Percentiles rank a stretch among this genome's conserved stretches.
These are phyloP conservation scores for Xerocomus brunneocitrinus DNA, from an alignment of 768 basidiomycete genomes.

Conservation along the genomic window DNA sequence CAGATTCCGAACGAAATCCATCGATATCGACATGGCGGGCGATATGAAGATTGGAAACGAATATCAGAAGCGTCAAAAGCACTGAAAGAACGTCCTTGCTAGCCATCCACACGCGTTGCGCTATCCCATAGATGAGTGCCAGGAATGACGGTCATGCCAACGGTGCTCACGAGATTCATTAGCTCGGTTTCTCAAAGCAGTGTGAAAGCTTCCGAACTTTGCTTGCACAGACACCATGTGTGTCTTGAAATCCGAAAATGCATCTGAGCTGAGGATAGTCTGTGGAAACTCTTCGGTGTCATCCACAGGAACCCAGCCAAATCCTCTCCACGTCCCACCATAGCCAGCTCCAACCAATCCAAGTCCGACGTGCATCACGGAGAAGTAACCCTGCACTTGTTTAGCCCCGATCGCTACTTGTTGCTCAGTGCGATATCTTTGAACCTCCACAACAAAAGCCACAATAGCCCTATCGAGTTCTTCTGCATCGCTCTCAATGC, in stretches of 20 bases:
- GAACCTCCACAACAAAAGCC: conserved; percentile 67
- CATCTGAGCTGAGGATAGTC: conserved; percentile 46
- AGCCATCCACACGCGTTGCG: conserved; percentile 28
- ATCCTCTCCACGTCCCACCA: conserved; percentile 77
- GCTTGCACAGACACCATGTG: conserved; percentile 49
- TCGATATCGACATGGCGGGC: conserved; percentile 83
- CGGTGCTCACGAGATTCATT: conserved; percentile 23
- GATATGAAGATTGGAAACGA: conserved; percentile 68
- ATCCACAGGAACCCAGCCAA: conserved; percentile 68
- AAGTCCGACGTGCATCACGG: conserved; percentile 59
- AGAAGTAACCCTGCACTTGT: conserved; percentile 58
- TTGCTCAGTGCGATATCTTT: conserved; percentile 43
- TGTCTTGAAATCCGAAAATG: conserved; percentile 50
- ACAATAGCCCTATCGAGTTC: conserved; percentile 70
- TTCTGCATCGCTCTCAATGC: conserved; percentile 71
- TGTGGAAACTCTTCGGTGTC: conserved; percentile 45
- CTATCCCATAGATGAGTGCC: conserved; percentile 15
- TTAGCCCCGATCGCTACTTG: conserved; percentile 34
- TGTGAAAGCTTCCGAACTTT: conserved; percentile 36
- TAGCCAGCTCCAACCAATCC: conserved; percentile 79
- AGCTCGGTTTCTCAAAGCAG: conserved; percentile 19
- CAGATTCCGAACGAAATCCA: conserved; percentile 52
- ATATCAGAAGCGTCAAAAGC: conserved; percentile 53
- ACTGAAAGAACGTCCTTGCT: conserved; percentile 52
- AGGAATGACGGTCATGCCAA: background rate